phyloP scores from a whole-genome alignment of 176 grass and related monocot genomes.

The Oryza glaberrima region DNA sequence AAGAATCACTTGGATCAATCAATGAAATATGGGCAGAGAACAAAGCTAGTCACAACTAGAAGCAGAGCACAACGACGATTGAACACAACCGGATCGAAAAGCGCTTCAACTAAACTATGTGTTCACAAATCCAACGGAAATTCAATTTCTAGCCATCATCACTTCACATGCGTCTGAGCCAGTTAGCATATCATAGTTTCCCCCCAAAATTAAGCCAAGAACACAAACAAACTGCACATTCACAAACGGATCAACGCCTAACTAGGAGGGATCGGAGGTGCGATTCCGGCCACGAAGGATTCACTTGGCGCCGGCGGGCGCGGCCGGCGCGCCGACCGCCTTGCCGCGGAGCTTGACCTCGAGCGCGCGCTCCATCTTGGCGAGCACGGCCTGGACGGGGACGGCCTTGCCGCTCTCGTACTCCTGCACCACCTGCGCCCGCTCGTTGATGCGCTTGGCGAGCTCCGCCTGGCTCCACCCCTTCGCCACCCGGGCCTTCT shows the following conservation, averaged over 20 bases:
- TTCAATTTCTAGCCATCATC: background rate
- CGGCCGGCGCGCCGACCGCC: slow-evolving; percentile 36
- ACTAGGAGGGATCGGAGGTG: background rate
- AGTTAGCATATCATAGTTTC: background rate
- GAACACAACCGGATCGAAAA: background rate
- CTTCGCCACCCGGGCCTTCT: slow-evolving; percentile 76
- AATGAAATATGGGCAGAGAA: background rate
- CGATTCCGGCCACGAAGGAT: no score
- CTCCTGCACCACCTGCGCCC: slow-evolving; percentile 85
- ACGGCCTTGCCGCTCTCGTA: slow-evolving; percentile 84
- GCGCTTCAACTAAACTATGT: background rate
- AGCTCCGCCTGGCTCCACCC: slow-evolving; percentile 93
- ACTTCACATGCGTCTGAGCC: background rate
- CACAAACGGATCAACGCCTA: background rate
- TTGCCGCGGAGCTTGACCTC: slow-evolving; percentile 84
- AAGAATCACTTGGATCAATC: no score
- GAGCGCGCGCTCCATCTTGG: slow-evolving; percentile 88
- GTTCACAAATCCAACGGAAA: background rate
- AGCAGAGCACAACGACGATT: no score
- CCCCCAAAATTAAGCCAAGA: background rate
- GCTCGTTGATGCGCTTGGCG: slow-evolving; percentile 80
- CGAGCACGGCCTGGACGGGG: slow-evolving; percentile 74
- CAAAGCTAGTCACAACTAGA: background rate
- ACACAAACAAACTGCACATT: background rate
- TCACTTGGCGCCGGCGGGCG: slow-evolving; percentile 37